A percentile compares a stretch with the other conserved stretches of the same genome.
Conservation (phyloP, 768 basidiomycete genomes). For the Leucocoprinus leucothites region DNA sequence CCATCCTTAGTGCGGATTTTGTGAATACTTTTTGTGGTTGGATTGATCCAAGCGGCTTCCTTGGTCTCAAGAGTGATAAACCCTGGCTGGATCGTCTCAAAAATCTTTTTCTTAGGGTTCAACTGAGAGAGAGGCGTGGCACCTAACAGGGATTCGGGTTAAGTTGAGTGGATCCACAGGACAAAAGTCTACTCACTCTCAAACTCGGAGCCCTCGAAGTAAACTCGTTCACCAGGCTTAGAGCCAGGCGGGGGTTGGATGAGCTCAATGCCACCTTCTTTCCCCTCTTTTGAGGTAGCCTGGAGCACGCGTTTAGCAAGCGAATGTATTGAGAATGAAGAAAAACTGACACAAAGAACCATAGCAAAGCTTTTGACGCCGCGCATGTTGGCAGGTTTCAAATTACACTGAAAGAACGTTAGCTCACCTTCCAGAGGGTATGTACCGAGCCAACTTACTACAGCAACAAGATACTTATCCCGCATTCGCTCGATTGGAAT, state of each 20-base stretch:
- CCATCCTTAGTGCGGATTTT: slow-evolving; percentile 86
- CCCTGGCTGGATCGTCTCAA: slow-evolving; percentile 95
- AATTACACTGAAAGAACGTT: slow-evolving; percentile 60
- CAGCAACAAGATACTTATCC: slow-evolving; percentile 77
- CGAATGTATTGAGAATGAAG: background rate
- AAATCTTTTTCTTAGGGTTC: slow-evolving; percentile 99
- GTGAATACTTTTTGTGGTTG: slow-evolving; percentile 73
- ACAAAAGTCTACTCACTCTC: slow-evolving; percentile 50
- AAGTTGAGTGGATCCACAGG: background rate
- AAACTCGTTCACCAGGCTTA: slow-evolving; percentile 90
- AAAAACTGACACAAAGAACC: slow-evolving; percentile 78
- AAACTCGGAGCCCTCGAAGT: slow-evolving; percentile 89
- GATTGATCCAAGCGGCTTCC: slow-evolving; percentile 94
- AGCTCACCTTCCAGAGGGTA: background rate
- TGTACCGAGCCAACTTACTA: slow-evolving; percentile 46
- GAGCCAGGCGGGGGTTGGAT: slow-evolving; percentile 83
- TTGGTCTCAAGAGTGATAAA: slow-evolving; percentile 85
- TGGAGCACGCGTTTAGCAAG: slow-evolving; percentile 25
- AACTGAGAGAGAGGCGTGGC: slow-evolving; percentile 74
- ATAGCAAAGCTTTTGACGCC: slow-evolving; percentile 98
- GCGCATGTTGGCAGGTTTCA: slow-evolving; percentile 96
- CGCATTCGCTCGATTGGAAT: slow-evolving; percentile 94
- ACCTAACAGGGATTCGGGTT: slow-evolving; percentile 29
- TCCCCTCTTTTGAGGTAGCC: slow-evolving; percentile 90
- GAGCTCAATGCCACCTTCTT: slow-evolving; percentile 87